Evolutionary conservation across 2,329 filamentous ascomycete species (phyloP).

Genomic region (Aspergillus pseudoviridinutans): DNA sequence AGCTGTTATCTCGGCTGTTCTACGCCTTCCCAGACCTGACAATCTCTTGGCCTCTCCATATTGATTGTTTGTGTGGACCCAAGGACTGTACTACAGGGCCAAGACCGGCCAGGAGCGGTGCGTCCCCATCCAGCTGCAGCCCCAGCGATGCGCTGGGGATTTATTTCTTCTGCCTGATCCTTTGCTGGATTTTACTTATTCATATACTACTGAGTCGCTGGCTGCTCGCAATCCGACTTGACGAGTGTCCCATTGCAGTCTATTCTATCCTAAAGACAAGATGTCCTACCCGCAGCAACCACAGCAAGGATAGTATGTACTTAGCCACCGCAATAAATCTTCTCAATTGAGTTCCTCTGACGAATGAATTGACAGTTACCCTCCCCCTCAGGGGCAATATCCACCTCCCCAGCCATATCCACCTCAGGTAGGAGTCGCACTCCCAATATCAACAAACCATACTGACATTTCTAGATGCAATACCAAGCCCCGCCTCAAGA

Average conservation of each 20-base stretch:
- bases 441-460: not conserved
- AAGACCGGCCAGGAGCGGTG: conserved; percentile 5
- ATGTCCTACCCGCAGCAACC: conserved; percentile 10
- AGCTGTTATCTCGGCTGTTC: not conserved
- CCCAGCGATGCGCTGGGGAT: conserved; percentile 4
- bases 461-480: conserved; percentile 8
- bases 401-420: conserved; percentile 8
- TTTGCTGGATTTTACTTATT: not conserved
- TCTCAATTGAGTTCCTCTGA: not conserved
- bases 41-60: not conserved
- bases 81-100: conserved; percentile 5
- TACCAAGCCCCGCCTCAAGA: conserved; percentile 14
- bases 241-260: not conserved
- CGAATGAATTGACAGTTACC: conserved; percentile 6
- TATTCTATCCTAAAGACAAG: not conserved
- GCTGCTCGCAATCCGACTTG: not conserved
- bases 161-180: conserved; percentile 13
- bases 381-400: conserved; percentile 12
- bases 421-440: not conserved
- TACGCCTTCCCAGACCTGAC: not conserved
- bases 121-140: not conserved
- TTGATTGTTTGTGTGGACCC: conserved; percentile 3
- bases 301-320: conserved; percentile 12
- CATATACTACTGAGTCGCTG: not conserved
- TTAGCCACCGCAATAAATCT: not conserved